Evolutionary conservation across 2,329 filamentous ascomycete species (phyloP).

Genomic region (Ceratocystis eucalypticola): DNA sequence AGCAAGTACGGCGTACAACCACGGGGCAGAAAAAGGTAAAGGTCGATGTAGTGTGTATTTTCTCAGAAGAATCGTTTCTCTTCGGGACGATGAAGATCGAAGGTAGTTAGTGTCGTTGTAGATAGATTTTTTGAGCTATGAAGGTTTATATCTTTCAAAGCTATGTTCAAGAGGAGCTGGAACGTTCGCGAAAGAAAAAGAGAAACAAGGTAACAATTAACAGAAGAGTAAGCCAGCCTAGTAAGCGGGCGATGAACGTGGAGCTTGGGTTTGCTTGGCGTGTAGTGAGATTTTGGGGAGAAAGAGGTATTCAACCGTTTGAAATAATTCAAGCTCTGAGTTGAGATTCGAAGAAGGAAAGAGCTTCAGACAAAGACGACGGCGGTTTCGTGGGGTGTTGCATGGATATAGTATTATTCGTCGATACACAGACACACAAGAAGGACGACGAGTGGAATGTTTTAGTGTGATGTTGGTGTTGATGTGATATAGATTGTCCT

Average conservation of each 20-base stretch:
- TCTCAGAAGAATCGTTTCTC: background rate
- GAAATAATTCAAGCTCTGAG: background rate
- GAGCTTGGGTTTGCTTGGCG: too few relatives aligned
- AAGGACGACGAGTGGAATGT: background rate
- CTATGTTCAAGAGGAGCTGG: too few relatives aligned
- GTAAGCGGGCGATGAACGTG: too few relatives aligned
- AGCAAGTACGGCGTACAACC: conserved; percentile 1
- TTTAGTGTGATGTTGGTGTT: background rate
- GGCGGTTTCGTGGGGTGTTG: background rate
- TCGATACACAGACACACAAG: background rate
- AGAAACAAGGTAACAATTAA: too few relatives aligned
- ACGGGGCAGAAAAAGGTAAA: background rate
- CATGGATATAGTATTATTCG: background rate
- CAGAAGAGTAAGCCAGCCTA: too few relatives aligned
- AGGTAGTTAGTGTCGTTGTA: too few relatives aligned
- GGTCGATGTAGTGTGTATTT: background rate
- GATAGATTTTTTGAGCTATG: too few relatives aligned
- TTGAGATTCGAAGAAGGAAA: background rate
- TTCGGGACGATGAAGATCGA: too few relatives aligned
- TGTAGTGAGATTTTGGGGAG: too few relatives aligned
- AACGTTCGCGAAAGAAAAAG: too few relatives aligned
- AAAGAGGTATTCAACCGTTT: background rate
- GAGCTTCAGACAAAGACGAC: background rate
- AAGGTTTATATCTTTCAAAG: too few relatives aligned
- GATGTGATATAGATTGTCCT: too few relatives aligned